Conservation (phyloP, 768 basidiomycete genomes). For the Xerocomus spinulosus region DNA sequence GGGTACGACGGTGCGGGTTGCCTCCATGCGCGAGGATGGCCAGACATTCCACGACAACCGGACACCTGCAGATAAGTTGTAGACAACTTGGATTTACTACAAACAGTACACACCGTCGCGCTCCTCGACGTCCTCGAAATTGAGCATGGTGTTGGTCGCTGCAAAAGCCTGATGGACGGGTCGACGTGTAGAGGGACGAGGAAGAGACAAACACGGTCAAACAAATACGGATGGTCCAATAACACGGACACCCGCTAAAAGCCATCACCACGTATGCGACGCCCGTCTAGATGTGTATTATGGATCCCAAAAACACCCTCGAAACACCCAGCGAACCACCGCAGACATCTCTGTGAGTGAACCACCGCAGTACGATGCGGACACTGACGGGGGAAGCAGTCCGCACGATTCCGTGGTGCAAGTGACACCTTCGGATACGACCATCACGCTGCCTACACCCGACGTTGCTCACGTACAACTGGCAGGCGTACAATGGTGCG, state of each 20-base stretch:
- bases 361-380: neutral
- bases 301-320: neutral
- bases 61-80: conserved; percentile 54
- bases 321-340: neutral
- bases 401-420: neutral
- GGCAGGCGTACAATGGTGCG: conserved; percentile 13
- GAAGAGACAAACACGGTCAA: conserved; percentile 18
- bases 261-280: neutral
- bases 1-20: conserved; percentile 95
- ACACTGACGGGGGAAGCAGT: neutral
- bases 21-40: conserved; percentile 97
- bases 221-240: conserved; percentile 2
- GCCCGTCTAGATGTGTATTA: neutral
- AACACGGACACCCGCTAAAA: neutral
- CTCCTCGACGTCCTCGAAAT: conserved; percentile 97
- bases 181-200: conserved; percentile 22
- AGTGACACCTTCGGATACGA: conserved; percentile 20
- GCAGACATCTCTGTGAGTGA: neutral
- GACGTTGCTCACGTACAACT: conserved; percentile 18
- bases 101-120: conserved; percentile 66
- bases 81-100: neutral
- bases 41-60: conserved; percentile 98
- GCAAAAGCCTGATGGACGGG: no score
- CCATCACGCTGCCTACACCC: conserved; percentile 29
- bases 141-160: conserved; percentile 50